phyloP scores from a whole-genome alignment of 441 rosid species.

The Syzygium syzygioides region DNA sequence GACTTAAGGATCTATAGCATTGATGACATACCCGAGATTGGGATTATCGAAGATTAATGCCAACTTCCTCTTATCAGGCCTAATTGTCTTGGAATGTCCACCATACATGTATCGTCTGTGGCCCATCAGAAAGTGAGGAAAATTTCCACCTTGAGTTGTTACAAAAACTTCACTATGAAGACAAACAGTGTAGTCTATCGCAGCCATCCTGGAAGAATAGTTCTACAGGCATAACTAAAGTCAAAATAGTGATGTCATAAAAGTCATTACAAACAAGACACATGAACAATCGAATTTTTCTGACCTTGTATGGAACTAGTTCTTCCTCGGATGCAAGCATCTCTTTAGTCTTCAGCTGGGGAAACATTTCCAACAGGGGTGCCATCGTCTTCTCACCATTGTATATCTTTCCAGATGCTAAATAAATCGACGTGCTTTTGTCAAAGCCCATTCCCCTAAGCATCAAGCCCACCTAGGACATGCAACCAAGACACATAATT shows the following conservation, averaged over 20 bases:
- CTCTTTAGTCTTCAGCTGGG: constrained; percentile 87
- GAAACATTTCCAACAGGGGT: constrained; percentile 93
- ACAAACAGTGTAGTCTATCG: constrained; percentile 98
- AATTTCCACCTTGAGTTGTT: constrained; percentile 99
- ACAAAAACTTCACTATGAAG: constrained; percentile 99
- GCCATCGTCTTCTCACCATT: constrained; percentile 91
- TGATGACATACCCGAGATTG: constrained; percentile 62
- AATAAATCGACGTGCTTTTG: constrained; percentile 72
- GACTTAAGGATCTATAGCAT: background rate
- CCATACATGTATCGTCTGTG: constrained; percentile 89
- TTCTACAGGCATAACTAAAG: constrained; percentile 56
- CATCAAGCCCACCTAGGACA: constrained; percentile 91
- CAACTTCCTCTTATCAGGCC: constrained; percentile 97
- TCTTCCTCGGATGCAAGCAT: constrained; percentile 84
- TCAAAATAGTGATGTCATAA: constrained; percentile 15
- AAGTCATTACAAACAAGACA: constrained; percentile 1
- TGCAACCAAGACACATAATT: constrained; percentile 4
- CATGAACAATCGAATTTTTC: constrained; percentile 4
- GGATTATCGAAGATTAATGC: constrained; percentile 97
- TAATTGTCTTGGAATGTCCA: constrained; percentile 94
- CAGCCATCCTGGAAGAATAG: constrained; percentile 99
- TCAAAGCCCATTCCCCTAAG: constrained; percentile 99
- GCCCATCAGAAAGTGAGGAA: constrained; percentile 99
- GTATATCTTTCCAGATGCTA: constrained; percentile 97
- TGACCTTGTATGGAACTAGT: constrained; percentile 85